Percentiles rank a stretch among this genome's conserved stretches.
These are phyloP conservation scores for Miamiensis avidus DNA, from an alignment of 169 alveolate genomes.

Conservation along the genomic window DNA sequence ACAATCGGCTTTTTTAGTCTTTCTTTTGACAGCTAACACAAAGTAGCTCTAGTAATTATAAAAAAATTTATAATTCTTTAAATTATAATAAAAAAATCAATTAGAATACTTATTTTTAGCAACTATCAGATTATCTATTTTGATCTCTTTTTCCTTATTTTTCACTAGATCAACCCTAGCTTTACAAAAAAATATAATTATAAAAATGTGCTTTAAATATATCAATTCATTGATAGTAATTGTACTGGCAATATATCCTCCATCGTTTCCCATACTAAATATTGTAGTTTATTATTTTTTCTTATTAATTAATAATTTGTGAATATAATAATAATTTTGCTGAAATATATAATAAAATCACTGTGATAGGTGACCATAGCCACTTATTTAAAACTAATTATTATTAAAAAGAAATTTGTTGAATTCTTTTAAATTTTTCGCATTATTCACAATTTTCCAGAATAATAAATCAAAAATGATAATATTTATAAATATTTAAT, in stretches of 20 bases:
- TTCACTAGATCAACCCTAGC: conserved; percentile 28
- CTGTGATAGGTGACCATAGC: no score
- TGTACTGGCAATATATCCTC: conserved; percentile 23
- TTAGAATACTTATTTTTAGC: neutral
- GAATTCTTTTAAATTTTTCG: no score
- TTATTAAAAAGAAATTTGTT: no score
- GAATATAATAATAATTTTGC: no score
- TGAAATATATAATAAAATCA: no score
- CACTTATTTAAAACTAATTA: no score
- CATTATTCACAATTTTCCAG: no score
- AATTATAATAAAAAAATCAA: neutral
- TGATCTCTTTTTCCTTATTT: conserved; percentile 18
- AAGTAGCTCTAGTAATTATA: conserved; percentile 11
- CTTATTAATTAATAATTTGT: no score
- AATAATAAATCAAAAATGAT: no score
- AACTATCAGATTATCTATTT: conserved; percentile 11
- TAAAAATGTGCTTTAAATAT: neutral
- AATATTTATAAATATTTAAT: no score
- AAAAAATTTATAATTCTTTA: neutral
- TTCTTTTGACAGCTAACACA: conserved; percentile 6
- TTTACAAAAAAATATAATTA: neutral
- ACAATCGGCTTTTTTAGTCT: conserved; percentile 21
- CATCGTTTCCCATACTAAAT: conserved; percentile 40
- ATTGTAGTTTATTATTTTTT: no score
- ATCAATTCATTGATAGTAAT: neutral